Conservation (phyloP, 2,329 filamentous ascomycete genomes). For the Chrysoporthe puriensis region DNA sequence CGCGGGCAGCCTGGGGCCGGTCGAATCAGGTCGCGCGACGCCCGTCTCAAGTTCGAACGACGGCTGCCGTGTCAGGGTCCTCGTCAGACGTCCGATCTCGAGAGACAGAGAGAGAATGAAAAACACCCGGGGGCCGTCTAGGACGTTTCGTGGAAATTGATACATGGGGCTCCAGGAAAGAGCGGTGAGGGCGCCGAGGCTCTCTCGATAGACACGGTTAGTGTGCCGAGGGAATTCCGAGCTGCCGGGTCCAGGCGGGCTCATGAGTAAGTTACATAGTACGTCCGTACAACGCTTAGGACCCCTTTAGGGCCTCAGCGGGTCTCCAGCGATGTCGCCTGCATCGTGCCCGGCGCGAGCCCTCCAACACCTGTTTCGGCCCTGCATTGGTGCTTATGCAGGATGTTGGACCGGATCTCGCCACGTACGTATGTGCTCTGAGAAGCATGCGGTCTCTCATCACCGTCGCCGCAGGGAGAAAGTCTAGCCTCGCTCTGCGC, state of each 20-base stretch:
- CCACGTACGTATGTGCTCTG: background rate
- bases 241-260: background rate
- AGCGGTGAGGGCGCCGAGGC: background rate
- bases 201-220: conserved; percentile 1
- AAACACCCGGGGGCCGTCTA: background rate
- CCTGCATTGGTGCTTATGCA: conserved; percentile 25
- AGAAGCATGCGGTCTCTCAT: background rate
- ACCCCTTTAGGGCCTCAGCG: background rate
- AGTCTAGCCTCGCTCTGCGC: background rate
- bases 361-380: conserved; percentile 25
- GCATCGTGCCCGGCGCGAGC: conserved; percentile 13
- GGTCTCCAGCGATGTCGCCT: conserved; percentile 17
- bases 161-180: background rate
- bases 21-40: conserved; percentile 8
- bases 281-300: background rate
- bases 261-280: background rate
- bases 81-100: background rate
- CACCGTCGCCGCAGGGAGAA: background rate
- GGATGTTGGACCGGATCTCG: background rate
- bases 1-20: conserved; percentile 1
- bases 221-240: conserved; percentile 12
- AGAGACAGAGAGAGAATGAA: no score
- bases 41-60: conserved; percentile 3
- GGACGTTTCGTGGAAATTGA: conserved; percentile 9
- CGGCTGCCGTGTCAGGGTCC: background rate